Conservation (phyloP, 2,329 filamentous ascomycete species). For the Fusarium sp. region DNA sequence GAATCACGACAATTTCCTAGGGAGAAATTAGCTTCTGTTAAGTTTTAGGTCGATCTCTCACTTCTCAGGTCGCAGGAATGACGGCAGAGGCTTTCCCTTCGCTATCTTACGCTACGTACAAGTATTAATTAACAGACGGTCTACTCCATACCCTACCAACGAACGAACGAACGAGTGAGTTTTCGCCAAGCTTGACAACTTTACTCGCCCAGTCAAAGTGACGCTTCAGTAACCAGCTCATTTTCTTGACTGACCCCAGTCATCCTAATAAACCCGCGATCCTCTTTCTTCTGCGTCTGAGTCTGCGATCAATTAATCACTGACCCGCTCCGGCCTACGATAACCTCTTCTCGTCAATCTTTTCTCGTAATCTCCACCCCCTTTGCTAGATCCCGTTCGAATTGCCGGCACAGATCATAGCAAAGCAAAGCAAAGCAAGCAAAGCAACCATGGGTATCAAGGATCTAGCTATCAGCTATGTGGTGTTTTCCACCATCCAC, state of each 20-base stretch:
- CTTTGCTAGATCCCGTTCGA: background rate
- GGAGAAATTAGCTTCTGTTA: background rate
- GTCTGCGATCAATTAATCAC: background rate
- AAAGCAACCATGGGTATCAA: slow-evolving; percentile 53
- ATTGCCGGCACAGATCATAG: background rate
- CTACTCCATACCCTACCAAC: background rate
- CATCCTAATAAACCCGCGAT: background rate
- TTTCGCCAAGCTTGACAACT: background rate
- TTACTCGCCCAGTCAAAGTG: background rate
- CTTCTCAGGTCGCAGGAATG: slow-evolving; percentile 11
- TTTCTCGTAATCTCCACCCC: background rate
- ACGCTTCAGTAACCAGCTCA: slow-evolving; percentile 3
- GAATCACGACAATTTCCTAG: slow-evolving; percentile 29
- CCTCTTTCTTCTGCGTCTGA: background rate
- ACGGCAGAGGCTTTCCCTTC: slow-evolving; percentile 30
- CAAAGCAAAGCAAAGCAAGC: background rate
- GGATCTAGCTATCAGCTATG: slow-evolving; percentile 56
- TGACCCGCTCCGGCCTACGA: slow-evolving; percentile 3
- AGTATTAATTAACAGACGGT: slow-evolving; percentile 18
- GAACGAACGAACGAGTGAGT: background rate
- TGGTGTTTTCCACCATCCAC: slow-evolving; percentile 70
- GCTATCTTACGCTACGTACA: background rate
- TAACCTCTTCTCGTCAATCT: slow-evolving; percentile 5
- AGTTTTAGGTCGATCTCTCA: slow-evolving; percentile 2
- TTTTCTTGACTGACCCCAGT: background rate